Base-by-base conservation (phyloP, 1,139 yeast genomes). In the Suhomyces terraborum region DNA sequence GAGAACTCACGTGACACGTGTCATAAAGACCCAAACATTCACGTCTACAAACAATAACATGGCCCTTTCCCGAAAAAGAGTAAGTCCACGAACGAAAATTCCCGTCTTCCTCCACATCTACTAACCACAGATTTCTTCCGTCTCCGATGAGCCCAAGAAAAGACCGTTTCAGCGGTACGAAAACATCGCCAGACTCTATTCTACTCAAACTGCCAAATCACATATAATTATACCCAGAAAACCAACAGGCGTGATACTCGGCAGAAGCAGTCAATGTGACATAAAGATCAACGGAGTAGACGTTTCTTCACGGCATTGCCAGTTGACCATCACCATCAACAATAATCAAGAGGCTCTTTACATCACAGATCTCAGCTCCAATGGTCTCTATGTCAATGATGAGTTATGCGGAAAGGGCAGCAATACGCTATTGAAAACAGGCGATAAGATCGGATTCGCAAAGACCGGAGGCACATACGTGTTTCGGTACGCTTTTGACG, bases 301-400 rank as follows among this genome's bases (percentile, higher is more conserved):
- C 52, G 82, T 84, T 8, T 84, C 91, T 1, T 80, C 88, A 0
- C 67, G 68, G 33, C 94, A 84, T 56, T 80, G 88, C 49, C 73
- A 74, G 44, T 58, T 84, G 12, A 61, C 73, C 12, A 56, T 76
- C 22, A 62, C 67, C 43, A 51, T 62, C 19, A 66, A 66, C 22
- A 63, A 67, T 17, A 64, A 63, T 17, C 58, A 59, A 13, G 76
- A 73, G 36, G 62, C 76, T 33, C 59, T 81, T 27, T 74, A 75
- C 46, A 54, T 83, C 14, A 69, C 77, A 3, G 91, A 84, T 56
- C 52, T 69, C 34, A 82, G 88, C 49, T 67, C 86, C 5, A 84
- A 84, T 55, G 93, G 93, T 1, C 77, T 87, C 0, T 81, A 67
- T 50, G 66, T 84, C 12, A 85, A 84, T 53, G 86, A 79, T 12